Conservation (phyloP, 768 basidiomycete species). For the Daedaleopsis sinensis region DNA sequence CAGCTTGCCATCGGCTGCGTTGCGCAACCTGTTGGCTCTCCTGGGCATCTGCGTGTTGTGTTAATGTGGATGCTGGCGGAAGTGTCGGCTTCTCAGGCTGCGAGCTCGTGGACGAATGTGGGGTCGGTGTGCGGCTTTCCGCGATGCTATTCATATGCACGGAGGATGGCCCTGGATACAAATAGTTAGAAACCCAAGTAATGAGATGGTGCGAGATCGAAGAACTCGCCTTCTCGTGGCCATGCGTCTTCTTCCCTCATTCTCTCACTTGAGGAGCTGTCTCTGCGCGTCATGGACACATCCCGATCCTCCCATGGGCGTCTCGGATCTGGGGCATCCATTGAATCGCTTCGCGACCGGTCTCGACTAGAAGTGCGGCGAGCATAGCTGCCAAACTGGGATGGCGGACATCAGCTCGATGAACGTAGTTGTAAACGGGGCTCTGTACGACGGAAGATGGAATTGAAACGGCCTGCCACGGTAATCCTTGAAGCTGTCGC, state of each 20-base stretch:
- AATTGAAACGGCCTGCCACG: not conserved
- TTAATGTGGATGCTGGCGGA: constrained; percentile 18
- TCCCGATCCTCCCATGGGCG: constrained; percentile 17
- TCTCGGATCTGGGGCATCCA: constrained; percentile 4
- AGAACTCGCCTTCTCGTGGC: constrained; percentile 6
- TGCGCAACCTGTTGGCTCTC: constrained; percentile 57
- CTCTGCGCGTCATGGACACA: constrained; percentile 18
- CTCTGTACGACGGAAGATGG: not conserved
- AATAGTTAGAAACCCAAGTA: not conserved
- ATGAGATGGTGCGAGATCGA: not conserved
- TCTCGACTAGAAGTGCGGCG: constrained; percentile 21
- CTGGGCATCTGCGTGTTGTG: constrained; percentile 21
- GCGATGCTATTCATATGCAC: not conserved
- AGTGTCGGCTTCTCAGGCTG: constrained; percentile 17
- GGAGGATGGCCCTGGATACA: not conserved
- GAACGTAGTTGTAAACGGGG: too few species aligned
- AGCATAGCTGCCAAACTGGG: constrained; percentile 27
- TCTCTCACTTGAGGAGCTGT: constrained; percentile 1
- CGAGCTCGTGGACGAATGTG: constrained; percentile 14
- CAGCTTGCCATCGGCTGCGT: constrained; percentile 84
- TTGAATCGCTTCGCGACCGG: constrained; percentile 18
- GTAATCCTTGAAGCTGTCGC: not conserved
- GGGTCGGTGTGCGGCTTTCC: constrained; percentile 21
- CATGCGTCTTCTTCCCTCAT: constrained; percentile 14
- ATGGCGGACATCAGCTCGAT: not conserved